phyloP scores from a whole-genome alignment of 345 rosid genomes.

The Salix brachista region DNA sequence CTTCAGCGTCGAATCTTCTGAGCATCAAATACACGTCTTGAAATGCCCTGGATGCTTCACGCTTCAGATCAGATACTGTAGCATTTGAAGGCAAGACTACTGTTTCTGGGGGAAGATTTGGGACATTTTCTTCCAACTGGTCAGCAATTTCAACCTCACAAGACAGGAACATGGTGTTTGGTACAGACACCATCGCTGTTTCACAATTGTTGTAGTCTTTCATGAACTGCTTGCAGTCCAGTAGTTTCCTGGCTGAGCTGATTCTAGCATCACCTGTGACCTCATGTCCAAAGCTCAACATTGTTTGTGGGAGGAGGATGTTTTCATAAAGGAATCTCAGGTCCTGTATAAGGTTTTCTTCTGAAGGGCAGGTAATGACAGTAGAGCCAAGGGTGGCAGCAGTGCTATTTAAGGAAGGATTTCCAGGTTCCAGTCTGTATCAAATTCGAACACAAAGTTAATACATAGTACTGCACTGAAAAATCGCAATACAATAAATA shows the following conservation, averaged over 20 bases:
- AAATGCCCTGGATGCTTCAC: slow-evolving; percentile 46
- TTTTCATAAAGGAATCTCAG: slow-evolving; percentile 40
- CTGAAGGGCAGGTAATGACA: slow-evolving; percentile 33
- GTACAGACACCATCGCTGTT: not conserved
- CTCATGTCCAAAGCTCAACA: slow-evolving; percentile 31
- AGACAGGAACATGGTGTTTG: slow-evolving; percentile 25
- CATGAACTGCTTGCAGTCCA: slow-evolving; percentile 73
- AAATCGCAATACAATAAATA: not conserved
- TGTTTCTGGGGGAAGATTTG: slow-evolving; percentile 40
- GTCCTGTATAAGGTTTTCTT: slow-evolving; percentile 44
- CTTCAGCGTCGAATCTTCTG: slow-evolving; percentile 55
- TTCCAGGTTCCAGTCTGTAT: slow-evolving; percentile 51
- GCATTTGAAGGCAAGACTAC: slow-evolving; percentile 41
- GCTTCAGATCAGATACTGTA: slow-evolving; percentile 48
- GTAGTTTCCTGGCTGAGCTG: slow-evolving; percentile 49
- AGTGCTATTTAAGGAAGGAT: slow-evolving; percentile 11
- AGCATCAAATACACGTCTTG: slow-evolving; percentile 57
- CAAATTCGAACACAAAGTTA: slow-evolving; percentile 6
- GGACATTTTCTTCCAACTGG: slow-evolving; percentile 24
- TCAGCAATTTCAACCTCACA: slow-evolving; percentile 48
- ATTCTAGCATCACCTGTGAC: slow-evolving; percentile 18
- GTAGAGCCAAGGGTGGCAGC: slow-evolving; percentile 15
- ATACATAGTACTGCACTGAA: not conserved
- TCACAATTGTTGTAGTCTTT: slow-evolving; percentile 42
- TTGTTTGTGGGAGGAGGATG: slow-evolving; percentile 41